Base-by-base conservation (phyloP, 2,329 filamentous ascomycete species). In the Trichoderma koningiopsis region DNA sequence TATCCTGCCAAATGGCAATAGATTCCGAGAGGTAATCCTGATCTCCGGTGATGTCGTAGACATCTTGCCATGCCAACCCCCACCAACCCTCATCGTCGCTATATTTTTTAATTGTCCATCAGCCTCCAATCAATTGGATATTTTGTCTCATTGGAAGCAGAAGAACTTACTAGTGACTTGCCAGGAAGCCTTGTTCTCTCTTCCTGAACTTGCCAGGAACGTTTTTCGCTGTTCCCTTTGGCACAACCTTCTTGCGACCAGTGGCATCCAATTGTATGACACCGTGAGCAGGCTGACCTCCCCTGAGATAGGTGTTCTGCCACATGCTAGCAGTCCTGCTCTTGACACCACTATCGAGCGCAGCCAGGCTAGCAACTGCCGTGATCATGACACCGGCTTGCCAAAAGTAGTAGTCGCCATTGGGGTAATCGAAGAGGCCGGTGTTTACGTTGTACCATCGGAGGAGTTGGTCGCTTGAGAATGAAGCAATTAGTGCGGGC, bases 41-140 rank as follows among this genome's bases (percentile, higher is more conserved):
- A 22, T 85, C 77, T 11, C 79, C 77, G 3, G 81, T 86, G 13
- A 85, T 76, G 75, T 89, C 87, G 74, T 83, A 87, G 5, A 83
- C 80, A 52, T 84, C 81, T 69, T 89, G 85, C 81, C 85, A 84
- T 16, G 83, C 87, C 63, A 89, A 79, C 3, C 84, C 87, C 88
- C 88, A 90, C 87, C 87, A 89, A 40, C 87, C 83, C 76, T 88
- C 85, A 74, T 89, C 87, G 16, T 56, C 52, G 24, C 52, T 56
- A 31, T 13, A 16, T 55, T 2, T 27, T 55, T 47, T 33, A 0
- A 56, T 31, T 31, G 6, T 31, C 4, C 16, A 11, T 56, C 7
- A 56, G 52, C 1, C 14, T 33, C 27, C 2, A n/a, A n/a, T 56
- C 1, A 16, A 8, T 31, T 31, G 3, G 8, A 5, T 16, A 19